Conservation (phyloP, 2,329 filamentous ascomycete species). For the Hysterium pulicare region DNA sequence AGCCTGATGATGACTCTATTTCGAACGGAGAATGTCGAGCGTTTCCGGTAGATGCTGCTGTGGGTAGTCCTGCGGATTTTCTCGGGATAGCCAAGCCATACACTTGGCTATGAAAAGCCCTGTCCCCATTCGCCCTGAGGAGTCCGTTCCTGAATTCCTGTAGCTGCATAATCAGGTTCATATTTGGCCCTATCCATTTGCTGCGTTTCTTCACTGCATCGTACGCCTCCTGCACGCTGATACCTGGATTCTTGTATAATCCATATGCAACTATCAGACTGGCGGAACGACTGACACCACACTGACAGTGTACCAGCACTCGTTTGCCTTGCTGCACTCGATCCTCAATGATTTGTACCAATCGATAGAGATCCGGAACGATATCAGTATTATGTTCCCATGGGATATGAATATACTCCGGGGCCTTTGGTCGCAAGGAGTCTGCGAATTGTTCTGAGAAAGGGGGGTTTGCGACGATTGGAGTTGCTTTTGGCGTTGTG, state of each 20-base stretch:
- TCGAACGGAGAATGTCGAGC: conserved; percentile 34
- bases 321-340: conserved; percentile 70
- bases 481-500: conserved; percentile 54
- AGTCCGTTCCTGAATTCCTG: conserved; percentile 67
- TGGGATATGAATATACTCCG: conserved; percentile 82
- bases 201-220: conserved; percentile 76
- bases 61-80: conserved; percentile 29
- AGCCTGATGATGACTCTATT: conserved; percentile 24
- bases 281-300: conserved; percentile 79
- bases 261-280: conserved; percentile 85
- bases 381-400: conserved; percentile 92
- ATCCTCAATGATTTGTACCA: conserved; percentile 74
- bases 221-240: conserved; percentile 80
- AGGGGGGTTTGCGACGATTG: conserved; percentile 32
- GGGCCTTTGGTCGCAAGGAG: conserved; percentile 42
- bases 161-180: conserved; percentile 86
- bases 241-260: conserved; percentile 70
- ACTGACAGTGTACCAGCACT: conserved; percentile 80
- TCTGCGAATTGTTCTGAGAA: conserved; percentile 18
- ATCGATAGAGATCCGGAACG: conserved; percentile 67
- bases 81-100: conserved; percentile 22
- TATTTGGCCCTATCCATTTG: conserved; percentile 86
- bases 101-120: conserved; percentile 27
- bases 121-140: conserved; percentile 32
- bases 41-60: conserved; percentile 19